These are phyloP conservation scores for Thuidium tamariscinum DNA, from an alignment of 225 moss, liverwort and hornwort species.

Conservation along the genomic window DNA sequence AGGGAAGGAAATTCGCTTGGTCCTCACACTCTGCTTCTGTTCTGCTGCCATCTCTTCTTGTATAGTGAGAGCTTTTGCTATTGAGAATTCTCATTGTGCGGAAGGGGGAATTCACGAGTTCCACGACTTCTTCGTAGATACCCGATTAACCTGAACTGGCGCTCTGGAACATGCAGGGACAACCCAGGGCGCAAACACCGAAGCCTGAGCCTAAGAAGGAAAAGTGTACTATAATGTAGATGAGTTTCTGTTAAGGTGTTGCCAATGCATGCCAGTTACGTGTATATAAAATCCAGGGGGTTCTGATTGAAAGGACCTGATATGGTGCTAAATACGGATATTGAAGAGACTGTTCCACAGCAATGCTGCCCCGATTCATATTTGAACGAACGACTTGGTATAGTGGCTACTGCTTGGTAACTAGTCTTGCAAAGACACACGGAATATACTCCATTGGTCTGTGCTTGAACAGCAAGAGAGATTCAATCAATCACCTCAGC, in stretches of 20 bases:
- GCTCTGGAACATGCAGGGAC: conserved; percentile 55
- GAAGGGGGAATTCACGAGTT: not conserved
- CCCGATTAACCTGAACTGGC: not conserved
- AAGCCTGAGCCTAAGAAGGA: conserved; percentile 66
- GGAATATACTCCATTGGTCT: conserved; percentile 1
- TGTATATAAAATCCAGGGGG: conserved; percentile 37
- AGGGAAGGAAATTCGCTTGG: not conserved
- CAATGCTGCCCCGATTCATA: conserved; percentile 16
- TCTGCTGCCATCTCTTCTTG: not conserved
- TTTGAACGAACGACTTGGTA: conserved; percentile 20
- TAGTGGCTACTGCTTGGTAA: conserved; percentile 18
- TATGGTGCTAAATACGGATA: conserved; percentile 27
- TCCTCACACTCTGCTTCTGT: not conserved
- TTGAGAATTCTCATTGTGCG: not conserved
- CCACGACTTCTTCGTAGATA: not conserved
- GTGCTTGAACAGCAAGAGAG: conserved; percentile 15
- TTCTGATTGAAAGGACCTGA: conserved; percentile 30
- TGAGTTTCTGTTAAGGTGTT: conserved; percentile 12
- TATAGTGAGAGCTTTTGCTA: not conserved
- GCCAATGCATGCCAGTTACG: conserved; percentile 22
- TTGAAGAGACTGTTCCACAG: not conserved
- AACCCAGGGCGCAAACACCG: conserved; percentile 35
- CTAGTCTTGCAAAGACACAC: not conserved
- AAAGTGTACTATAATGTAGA: conserved; percentile 98
- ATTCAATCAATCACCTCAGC: conserved; percentile 22